Evolutionary conservation across 352 stramenopile genomes (phyloP).

Genomic region (Globisporangium lucens): DNA sequence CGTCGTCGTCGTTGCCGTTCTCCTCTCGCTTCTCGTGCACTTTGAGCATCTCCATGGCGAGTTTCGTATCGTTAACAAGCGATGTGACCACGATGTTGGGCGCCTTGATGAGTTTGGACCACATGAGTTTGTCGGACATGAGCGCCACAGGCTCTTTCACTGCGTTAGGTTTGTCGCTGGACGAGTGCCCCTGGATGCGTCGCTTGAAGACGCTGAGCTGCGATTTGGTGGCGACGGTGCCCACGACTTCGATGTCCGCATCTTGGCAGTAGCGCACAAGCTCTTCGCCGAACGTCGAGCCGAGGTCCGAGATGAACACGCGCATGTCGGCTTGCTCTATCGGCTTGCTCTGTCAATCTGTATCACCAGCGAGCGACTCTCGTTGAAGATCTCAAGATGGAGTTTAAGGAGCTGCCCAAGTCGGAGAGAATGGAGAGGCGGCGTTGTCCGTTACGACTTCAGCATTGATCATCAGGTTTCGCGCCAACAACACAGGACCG

Average conservation of each 20-base stretch:
- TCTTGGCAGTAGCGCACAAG: conserved; percentile 56
- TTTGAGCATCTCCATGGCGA: conserved; percentile 61
- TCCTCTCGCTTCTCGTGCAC: conserved; percentile 46
- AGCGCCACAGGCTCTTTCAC: conserved; percentile 56
- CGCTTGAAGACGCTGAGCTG: conserved; percentile 46
- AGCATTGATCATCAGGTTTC: neutral
- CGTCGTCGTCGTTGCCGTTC: conserved; percentile 25
- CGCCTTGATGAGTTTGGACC: conserved; percentile 50
- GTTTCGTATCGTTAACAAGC: conserved; percentile 49
- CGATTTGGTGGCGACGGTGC: conserved; percentile 42
- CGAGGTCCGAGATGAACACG: conserved; percentile 73
- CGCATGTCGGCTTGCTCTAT: conserved; percentile 31
- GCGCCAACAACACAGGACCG: neutral
- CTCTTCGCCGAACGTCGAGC: conserved; percentile 52
- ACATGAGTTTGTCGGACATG: conserved; percentile 38
- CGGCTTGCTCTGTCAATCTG: neutral
- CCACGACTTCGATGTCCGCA: conserved; percentile 64
- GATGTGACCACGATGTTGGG: conserved; percentile 56
- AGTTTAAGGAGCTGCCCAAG: neutral
- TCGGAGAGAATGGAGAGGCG: neutral
- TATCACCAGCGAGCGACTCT: neutral
- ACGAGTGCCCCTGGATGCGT: conserved; percentile 49
- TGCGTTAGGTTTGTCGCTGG: conserved; percentile 45
- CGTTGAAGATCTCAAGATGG: neutral
- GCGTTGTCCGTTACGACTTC: conserved; percentile 5